Evolutionary conservation across 495 filamentous ascomycete species (phyloP), one percentile per base, ranked within the genome.

Genomic region (Cercophora samala): DNA sequence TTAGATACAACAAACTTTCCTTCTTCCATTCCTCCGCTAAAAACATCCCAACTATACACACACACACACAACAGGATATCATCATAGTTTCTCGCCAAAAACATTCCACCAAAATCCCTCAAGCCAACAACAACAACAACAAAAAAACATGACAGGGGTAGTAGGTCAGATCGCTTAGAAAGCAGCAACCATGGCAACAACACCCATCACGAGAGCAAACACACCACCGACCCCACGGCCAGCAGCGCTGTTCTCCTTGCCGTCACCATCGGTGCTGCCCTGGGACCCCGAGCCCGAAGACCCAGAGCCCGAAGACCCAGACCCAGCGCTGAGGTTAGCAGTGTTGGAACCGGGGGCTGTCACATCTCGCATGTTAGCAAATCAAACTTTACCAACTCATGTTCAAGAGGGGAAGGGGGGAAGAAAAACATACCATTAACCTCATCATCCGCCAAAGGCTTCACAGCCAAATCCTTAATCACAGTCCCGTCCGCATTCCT

Each of bases 381-480:
- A 70, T 23, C 18, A 11, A 24, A 24, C 46, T 22, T n/a, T n/a
- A n/a, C n/a, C 42, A 8, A 21, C 13, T 54, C 52, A 26, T 17
- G 17, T 13, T 63, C 46, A 54, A 66, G n/a, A n/a, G 18, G n/a
- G n/a, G n/a, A n/a, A 67, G 37, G 37, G n/a, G 26, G 61, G 55
- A 42, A 17, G n/a, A 6, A 53, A 18, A 5, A 69, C 73, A 5
- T 66, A 77, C 75, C 13, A 73, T 84, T 83, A 58, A 70, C 64
- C 62, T 66, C 71, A 60, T 81, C 79, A 42, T 79, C 74, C 23
- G 72, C 68, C 5, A 84, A 73, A 54, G 77, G 75, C 74, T 79
- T 78, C 66, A 83, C 80, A 17, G 71, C 74, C 18, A 84, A 76
- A 68, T 69, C 65, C 19, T 58, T 63, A 60, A 84, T 62, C 26